Conservation (phyloP, 352 stramenopile genomes). For the Phytophthora tubulina region DNA sequence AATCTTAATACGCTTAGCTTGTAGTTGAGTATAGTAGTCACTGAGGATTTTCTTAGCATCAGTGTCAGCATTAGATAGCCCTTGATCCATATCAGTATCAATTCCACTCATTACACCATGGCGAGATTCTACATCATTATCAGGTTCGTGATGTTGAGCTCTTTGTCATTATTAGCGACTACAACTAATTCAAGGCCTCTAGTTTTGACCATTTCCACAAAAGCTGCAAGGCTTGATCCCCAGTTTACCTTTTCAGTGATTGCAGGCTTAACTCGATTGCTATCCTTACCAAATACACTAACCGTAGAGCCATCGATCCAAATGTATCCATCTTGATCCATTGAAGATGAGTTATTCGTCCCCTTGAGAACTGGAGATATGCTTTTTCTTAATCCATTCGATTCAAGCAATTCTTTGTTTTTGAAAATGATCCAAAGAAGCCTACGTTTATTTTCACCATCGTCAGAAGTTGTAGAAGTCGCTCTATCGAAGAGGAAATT, state of each 20-base stretch:
- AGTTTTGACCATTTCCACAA: constrained; percentile 3
- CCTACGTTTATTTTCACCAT: background rate
- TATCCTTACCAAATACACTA: constrained; percentile 2
- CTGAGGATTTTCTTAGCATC: too few relatives aligned
- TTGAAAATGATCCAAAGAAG: constrained; percentile 4
- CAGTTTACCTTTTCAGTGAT: background rate
- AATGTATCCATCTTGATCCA: background rate
- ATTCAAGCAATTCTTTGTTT: constrained; percentile 15
- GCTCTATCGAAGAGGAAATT: background rate
- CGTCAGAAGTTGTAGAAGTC: background rate
- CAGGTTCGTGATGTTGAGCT: too few relatives aligned
- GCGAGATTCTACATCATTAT: too few relatives aligned
- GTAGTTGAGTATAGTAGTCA: background rate
- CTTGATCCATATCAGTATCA: too few relatives aligned
- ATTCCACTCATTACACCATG: too few relatives aligned
- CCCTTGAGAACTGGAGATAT: background rate
- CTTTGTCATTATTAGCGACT: background rate
- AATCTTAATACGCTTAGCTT: background rate
- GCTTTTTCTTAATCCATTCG: constrained; percentile 1
- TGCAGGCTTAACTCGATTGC: background rate
- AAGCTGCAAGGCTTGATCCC: background rate
- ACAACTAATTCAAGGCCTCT: background rate
- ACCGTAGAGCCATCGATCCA: constrained; percentile 5
- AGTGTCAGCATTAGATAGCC: background rate
- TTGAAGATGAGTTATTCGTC: background rate